These are phyloP conservation scores for Exophiala sp. DNA, from an alignment of 2,329 filamentous ascomycete species.

Conservation along the genomic window DNA sequence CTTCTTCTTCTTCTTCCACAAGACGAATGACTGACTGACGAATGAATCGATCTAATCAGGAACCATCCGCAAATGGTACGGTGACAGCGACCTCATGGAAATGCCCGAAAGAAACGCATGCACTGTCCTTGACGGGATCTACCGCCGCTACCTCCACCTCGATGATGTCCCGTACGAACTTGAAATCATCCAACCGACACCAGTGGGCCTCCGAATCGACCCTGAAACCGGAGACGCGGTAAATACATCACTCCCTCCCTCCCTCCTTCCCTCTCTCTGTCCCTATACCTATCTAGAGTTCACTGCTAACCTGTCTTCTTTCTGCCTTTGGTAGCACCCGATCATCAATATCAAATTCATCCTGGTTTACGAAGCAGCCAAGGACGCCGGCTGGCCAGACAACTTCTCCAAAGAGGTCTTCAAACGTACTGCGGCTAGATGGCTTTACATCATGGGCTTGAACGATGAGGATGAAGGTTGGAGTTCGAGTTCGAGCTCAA, in stretches of 20 bases:
- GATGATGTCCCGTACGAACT: not conserved
- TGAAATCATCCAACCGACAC: not conserved
- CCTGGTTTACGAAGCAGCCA: not conserved
- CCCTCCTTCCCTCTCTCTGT: too few relatives aligned
- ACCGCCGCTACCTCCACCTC: not conserved
- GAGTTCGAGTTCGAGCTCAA: too few relatives aligned
- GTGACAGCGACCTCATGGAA: not conserved
- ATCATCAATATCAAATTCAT: not conserved
- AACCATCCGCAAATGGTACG: conserved; percentile 1
- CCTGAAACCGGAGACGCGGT: too few relatives aligned
- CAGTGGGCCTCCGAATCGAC: not conserved
- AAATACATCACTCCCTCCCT: too few relatives aligned
- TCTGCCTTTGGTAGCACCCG: not conserved
- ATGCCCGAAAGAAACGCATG: not conserved
- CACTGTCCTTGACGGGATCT: not conserved
- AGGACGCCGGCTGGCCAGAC: not conserved
- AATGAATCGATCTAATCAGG: too few relatives aligned
- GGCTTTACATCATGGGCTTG: not conserved
- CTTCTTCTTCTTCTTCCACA: too few relatives aligned
- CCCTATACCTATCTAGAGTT: not conserved
- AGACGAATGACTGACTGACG: too few relatives aligned
- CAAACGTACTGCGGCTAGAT: not conserved
- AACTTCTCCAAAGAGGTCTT: not conserved
- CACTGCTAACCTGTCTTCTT: not conserved
- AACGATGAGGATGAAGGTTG: not conserved